Conservation (phyloP, 495 filamentous ascomycete species). For the Podospora comata region DNA sequence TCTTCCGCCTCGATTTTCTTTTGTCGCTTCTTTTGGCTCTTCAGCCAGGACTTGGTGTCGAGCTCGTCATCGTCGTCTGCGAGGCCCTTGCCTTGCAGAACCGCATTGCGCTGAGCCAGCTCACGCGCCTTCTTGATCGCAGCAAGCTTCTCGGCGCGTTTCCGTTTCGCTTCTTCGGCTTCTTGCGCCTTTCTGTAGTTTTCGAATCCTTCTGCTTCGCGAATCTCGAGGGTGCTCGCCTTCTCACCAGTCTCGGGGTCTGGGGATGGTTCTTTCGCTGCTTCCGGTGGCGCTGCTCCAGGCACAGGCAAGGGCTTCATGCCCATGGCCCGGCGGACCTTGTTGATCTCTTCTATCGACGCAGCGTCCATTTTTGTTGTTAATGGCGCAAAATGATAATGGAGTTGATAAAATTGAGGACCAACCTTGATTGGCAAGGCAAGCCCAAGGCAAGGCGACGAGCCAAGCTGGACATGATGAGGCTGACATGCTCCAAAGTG, state of each 20-base stretch:
- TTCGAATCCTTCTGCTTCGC: constrained; percentile 71
- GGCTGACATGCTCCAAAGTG: constrained; percentile 6
- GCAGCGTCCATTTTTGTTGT: constrained; percentile 67
- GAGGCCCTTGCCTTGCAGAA: constrained; percentile 75
- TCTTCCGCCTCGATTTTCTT: constrained; percentile 80
- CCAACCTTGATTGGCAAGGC: no score
- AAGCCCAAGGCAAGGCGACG: not conserved
- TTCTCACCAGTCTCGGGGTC: constrained; percentile 55
- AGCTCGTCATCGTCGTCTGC: constrained; percentile 67
- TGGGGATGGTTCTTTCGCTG: constrained; percentile 32
- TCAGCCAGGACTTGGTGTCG: constrained; percentile 81
- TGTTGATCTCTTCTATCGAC: constrained; percentile 91
- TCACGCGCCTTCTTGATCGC: constrained; percentile 89
- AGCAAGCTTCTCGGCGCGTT: constrained; percentile 70
- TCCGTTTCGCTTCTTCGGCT: constrained; percentile 61
- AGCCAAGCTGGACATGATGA: not conserved
- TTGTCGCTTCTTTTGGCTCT: constrained; percentile 81
- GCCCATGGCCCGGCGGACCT: constrained; percentile 82
- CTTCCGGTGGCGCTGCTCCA: constrained; percentile 42
- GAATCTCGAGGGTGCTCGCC: constrained; percentile 73
- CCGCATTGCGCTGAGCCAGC: constrained; percentile 66
- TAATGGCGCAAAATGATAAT: not conserved
- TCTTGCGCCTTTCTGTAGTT: constrained; percentile 56
- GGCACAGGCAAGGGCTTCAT: constrained; percentile 88
- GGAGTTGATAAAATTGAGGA: not conserved